Evolutionary conservation across 805 yeast species (phyloP), one percentile per base, ranked within the genome.

Genomic region (Yamadazyma sp.): DNA sequence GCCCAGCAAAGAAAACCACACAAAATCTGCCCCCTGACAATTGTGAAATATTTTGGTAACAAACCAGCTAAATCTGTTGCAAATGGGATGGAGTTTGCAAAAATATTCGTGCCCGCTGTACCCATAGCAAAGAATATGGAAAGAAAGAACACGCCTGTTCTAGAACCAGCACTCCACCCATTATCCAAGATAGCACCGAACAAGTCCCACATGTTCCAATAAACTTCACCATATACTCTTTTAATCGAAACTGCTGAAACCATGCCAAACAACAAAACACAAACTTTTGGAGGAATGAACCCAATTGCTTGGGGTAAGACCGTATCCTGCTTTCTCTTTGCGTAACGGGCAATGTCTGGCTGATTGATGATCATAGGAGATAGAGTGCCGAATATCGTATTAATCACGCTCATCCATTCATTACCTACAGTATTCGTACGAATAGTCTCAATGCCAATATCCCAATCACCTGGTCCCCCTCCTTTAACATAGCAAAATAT

Each of bases 141-240:
- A 27, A 48, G 46, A 20, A 54, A 42, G 37, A 40, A 54, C 8
- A 54, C 39, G 13, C 52, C 58, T 7, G 56, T 42, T 35, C 59
- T 46, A 2, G 51, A 47, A 14, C 57, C 58, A 10, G 61, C 40
- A 8, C 38, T 24, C 59, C 59, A 56, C 28, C 52, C 53, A 29
- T 52, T 35, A 22, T 55, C 59, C 7, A 53, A 36, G 26, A 56
- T 54, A 10, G 56, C 59, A 10, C 40, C 35, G 24, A 52, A 28
- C 23, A 54, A 39, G 20, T 49, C 59, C 59, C 59, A 55, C 49
- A 50, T 50, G 27, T 47, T 54, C 60, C 60, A 55, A 36, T 55
- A 55, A 2, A 49, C 45, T 4, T 28, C 38, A 14, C 59, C 50
- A 31, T 46, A 44, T 15, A 47, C 46, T 28, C 48, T 41, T 17